A percentile compares a stretch with the other conserved stretches of the same genome.
Evolutionary conservation across 2,329 filamentous ascomycete species (phyloP).

Genomic region (Fusarium fujikuroi): DNA sequence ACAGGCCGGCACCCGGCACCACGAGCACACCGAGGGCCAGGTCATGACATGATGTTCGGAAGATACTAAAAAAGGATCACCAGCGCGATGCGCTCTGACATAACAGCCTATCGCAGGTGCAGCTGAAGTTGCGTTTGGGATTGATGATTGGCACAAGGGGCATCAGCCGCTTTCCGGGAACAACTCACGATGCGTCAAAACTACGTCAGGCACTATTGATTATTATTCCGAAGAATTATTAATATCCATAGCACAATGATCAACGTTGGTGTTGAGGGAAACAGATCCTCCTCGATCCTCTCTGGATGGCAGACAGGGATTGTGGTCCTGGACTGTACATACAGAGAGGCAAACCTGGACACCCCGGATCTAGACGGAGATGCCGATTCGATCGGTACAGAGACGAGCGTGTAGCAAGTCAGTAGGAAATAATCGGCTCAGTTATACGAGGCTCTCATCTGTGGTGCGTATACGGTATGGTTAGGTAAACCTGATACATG

Average conservation of each 20-base stretch:
- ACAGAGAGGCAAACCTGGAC: background rate
- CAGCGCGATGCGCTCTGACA: slow-evolving; percentile 11
- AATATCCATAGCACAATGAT: background rate
- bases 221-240: background rate
- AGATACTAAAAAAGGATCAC: slow-evolving; percentile 38
- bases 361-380: slow-evolving; percentile 21
- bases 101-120: slow-evolving; percentile 1
- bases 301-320: background rate
- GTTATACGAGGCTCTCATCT: slow-evolving; percentile 32
- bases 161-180: slow-evolving; percentile 33
- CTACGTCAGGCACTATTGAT: slow-evolving; percentile 24
- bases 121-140: background rate
- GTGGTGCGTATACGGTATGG: background rate
- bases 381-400: slow-evolving; percentile 23
- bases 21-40: background rate
- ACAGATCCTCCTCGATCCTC: background rate
- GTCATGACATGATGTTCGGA: background rate
- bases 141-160: slow-evolving; percentile 22
- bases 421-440: slow-evolving; percentile 9
- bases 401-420: background rate
- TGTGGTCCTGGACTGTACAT: background rate
- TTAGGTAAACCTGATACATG: background rate
- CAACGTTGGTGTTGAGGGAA: background rate
- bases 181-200: slow-evolving; percentile 35
- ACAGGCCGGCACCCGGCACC: slow-evolving; percentile 5